Conservation (phyloP, 352 stramenopile genomes). For the Phytophthora sojae region DNA sequence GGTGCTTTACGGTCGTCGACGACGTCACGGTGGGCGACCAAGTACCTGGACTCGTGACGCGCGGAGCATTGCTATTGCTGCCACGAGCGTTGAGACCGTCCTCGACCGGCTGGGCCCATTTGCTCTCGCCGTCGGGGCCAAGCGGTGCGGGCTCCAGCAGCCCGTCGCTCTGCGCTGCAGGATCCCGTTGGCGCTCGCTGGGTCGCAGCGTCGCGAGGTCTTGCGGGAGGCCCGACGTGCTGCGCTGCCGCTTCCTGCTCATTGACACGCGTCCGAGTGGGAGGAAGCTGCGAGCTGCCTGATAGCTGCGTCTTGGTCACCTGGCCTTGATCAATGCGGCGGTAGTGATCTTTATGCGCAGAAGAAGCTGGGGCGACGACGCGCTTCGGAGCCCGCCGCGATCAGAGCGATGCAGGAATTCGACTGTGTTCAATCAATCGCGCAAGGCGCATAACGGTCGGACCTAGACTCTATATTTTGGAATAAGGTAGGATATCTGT, state of each 20-base stretch:
- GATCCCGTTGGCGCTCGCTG: background rate
- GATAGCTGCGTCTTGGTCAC: constrained; percentile 1
- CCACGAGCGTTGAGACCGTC: background rate
- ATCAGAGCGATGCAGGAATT: background rate
- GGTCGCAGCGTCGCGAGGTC: constrained; percentile 1
- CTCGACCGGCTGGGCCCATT: background rate
- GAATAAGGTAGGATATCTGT: background rate
- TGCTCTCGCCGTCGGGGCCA: too few relatives aligned
- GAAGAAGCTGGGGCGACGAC: background rate
- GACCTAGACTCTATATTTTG: too few relatives aligned
- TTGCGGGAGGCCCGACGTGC: background rate
- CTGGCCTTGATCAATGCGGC: background rate
- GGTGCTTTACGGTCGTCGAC: background rate
- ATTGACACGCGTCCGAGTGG: constrained; percentile 2
- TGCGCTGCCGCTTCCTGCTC: constrained; percentile 29
- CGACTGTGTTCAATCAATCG: background rate
- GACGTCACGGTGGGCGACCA: background rate
- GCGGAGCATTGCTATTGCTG: constrained; percentile 16
- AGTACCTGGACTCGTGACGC: background rate
- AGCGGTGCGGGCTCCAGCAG: background rate
- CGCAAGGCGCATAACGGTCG: background rate
- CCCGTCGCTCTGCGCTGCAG: background rate
- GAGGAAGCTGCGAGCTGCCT: background rate
- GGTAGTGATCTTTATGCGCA: too few relatives aligned
- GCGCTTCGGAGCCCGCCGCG: background rate